Conservation (phyloP, 2,329 filamentous ascomycete genomes). For the Paecilomyces niveus region DNA sequence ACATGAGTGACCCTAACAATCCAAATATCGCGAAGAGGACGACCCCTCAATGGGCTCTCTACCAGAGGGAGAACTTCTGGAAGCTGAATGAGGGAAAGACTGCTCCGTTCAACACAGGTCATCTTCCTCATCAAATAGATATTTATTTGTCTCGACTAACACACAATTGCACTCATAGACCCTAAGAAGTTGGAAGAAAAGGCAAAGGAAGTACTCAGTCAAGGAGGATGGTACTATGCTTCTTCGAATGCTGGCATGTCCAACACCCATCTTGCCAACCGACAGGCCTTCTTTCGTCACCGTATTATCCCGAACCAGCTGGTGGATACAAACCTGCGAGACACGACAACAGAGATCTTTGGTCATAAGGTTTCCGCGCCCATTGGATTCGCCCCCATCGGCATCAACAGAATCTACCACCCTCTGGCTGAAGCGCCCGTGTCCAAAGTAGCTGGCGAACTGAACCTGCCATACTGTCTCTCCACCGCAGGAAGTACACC, state of each 20-base stretch:
- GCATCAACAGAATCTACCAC: conserved; percentile 61
- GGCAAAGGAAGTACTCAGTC: conserved; percentile 49
- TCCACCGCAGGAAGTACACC: conserved; percentile 50
- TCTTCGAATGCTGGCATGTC: conserved; percentile 30
- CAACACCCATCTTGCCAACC: conserved; percentile 49
- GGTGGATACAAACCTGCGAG: conserved; percentile 53
- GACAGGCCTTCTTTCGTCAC: conserved; percentile 58
- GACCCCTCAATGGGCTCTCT: conserved; percentile 49
- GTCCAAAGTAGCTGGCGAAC: conserved; percentile 52
- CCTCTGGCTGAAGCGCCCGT: conserved; percentile 52
- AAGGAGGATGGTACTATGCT: conserved; percentile 48
- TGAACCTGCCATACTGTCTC: conserved; percentile 54
- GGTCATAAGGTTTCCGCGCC: conserved; percentile 53
- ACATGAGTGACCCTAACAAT: conserved; percentile 41
- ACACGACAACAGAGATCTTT: conserved; percentile 51
- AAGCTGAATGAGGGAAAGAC: conserved; percentile 44
- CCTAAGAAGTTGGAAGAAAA: conserved; percentile 53
- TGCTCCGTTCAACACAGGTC: conserved; percentile 48
- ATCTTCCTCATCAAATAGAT: not conserved
- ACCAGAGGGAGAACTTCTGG: conserved; percentile 52
- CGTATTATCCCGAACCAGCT: conserved; percentile 56
- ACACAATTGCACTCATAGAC: conserved; percentile 18
- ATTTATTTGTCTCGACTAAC: not conserved
- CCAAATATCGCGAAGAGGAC: conserved; percentile 44
- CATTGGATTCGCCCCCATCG: conserved; percentile 58